Percentiles rank a stretch among this genome's conserved stretches.
These are phyloP conservation scores for Otatea glauca DNA, from an alignment of 176 grass and related monocot genomes.

Conservation along the genomic window DNA sequence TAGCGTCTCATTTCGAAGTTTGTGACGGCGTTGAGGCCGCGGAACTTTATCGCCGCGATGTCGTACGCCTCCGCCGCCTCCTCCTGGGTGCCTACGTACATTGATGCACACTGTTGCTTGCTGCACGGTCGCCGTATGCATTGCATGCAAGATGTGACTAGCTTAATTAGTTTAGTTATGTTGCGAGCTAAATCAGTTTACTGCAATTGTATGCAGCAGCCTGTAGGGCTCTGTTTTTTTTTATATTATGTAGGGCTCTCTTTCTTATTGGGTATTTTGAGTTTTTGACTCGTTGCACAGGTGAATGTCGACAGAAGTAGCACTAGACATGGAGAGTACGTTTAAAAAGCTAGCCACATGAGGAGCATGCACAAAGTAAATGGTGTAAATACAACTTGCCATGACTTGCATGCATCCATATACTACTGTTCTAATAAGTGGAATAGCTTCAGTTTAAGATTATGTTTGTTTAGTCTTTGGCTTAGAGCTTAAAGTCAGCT, in stretches of 20 bases:
- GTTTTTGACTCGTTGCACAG: slow-evolving; percentile 49
- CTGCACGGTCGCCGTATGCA: not conserved
- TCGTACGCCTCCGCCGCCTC: slow-evolving; percentile 88
- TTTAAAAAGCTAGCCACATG: slow-evolving; percentile 30
- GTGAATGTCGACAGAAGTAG: slow-evolving; percentile 51
- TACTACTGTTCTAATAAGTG: not conserved
- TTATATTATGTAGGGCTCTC: not conserved
- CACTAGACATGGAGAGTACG: slow-evolving; percentile 48
- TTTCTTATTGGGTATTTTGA: slow-evolving; percentile 58
- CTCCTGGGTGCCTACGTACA: slow-evolving; percentile 67
- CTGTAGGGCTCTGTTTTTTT: not conserved
- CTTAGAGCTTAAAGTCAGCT: too few relatives aligned
- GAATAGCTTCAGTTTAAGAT: slow-evolving; percentile 6
- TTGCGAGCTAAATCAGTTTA: not conserved
- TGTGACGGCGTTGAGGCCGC: slow-evolving; percentile 77
- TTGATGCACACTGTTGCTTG: not conserved
- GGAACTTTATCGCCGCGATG: slow-evolving; percentile 89
- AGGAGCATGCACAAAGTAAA: slow-evolving; percentile 29
- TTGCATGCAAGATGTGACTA: not conserved
- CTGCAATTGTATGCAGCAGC: slow-evolving; percentile 9
- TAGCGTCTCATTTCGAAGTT: slow-evolving; percentile 94
- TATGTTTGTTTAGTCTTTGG: too few relatives aligned
- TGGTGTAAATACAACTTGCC: slow-evolving; percentile 40
- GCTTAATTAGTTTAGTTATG: not conserved
- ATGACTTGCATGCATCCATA: slow-evolving; percentile 10